Percentiles rank a stretch among this genome's conserved stretches.
Evolutionary conservation across 108 stramenopile genomes (phyloP).

Genomic region (Nitzschia putrida): DNA sequence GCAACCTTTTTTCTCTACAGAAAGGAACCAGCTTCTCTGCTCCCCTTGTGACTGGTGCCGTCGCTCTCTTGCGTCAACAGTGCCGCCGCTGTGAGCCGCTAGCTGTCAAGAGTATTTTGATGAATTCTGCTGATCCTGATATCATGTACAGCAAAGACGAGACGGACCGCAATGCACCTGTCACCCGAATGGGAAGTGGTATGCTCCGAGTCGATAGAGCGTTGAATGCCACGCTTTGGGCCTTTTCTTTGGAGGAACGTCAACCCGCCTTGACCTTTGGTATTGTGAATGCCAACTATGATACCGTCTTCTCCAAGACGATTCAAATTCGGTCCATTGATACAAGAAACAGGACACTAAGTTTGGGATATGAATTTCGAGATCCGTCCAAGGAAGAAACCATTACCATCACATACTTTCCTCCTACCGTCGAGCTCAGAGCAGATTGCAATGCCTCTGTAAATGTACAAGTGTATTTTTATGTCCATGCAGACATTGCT

Average conservation of each 20-base stretch:
- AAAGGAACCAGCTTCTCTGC: conserved; percentile 72
- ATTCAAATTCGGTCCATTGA: conserved; percentile 9
- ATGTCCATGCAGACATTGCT: conserved; percentile 10
- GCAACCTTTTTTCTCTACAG: background rate
- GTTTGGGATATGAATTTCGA: conserved; percentile 2
- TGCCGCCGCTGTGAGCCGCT: conserved; percentile 34
- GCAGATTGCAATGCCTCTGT: conserved; percentile 5
- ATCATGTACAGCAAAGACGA: conserved; percentile 10
- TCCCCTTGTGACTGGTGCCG: conserved; percentile 76
- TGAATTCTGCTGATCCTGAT: conserved; percentile 31
- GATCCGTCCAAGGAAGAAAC: conserved; percentile 1
- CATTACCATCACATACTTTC: background rate
- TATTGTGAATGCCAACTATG: conserved; percentile 16
- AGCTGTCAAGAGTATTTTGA: conserved; percentile 34
- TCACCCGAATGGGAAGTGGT: conserved; percentile 35
- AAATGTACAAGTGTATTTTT: conserved; percentile 16
- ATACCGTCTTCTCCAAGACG: conserved; percentile 9
- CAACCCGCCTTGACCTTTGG: conserved; percentile 34
- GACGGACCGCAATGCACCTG: conserved; percentile 6
- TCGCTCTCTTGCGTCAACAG: conserved; percentile 54
- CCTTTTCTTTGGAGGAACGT: conserved; percentile 29
- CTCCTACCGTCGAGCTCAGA: conserved; percentile 1
- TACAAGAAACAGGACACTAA: background rate
- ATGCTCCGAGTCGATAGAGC: conserved; percentile 29
- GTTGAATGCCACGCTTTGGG: conserved; percentile 33